Base-by-base conservation (phyloP, 73 alveolate species). In the Stentor coeruleus region DNA sequence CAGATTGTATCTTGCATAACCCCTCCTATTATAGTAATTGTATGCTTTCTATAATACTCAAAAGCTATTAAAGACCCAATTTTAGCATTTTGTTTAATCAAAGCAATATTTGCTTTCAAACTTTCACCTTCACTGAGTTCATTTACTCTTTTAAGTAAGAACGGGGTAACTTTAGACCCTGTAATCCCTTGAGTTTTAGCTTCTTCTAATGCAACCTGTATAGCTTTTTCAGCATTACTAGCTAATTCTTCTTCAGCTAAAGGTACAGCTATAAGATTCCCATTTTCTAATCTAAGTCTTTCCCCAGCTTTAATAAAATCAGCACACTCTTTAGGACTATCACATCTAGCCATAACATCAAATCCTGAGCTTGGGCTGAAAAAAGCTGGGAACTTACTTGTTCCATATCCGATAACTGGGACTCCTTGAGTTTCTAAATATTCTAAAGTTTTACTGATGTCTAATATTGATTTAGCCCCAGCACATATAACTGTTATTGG, bases 401-500 rank as follows among this genome's bases (percentile, higher is more conserved):
- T 93, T 37, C 87, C 82, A 77, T 81, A 93, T 60, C 92, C 84
- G 26, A 91, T 85, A 38, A 93, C 98, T 41, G 93, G 89, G 2
- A 79, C 93, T 3, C 94, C 95, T 74, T 75, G 83, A n/a, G 91
- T 77, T 74, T 83, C 92, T 35, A 82, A 81, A 49, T 85, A 73
- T 41, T 88, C 92, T 49, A 84, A 75, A 14, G 95, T 90, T 84
- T 93, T 93, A 11, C 97, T 95, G 39, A 93, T 81, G 82, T 93
- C 98, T 39, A 93, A 75, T 15, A 93, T 91, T 57, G 95, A 81
- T 72, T 93, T 93, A 1, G 93, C 95, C 3, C 99, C 99, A 6
- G 99, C 99, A 82, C 99, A 90, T 66, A 96, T 94, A 31, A 94
- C 98, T 28, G 98, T 85, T 11, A 96, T 98, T 3, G 98, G 96